Conservation (phyloP, 1,284 basidiomycete species). For the Tylopilus sp. region DNA sequence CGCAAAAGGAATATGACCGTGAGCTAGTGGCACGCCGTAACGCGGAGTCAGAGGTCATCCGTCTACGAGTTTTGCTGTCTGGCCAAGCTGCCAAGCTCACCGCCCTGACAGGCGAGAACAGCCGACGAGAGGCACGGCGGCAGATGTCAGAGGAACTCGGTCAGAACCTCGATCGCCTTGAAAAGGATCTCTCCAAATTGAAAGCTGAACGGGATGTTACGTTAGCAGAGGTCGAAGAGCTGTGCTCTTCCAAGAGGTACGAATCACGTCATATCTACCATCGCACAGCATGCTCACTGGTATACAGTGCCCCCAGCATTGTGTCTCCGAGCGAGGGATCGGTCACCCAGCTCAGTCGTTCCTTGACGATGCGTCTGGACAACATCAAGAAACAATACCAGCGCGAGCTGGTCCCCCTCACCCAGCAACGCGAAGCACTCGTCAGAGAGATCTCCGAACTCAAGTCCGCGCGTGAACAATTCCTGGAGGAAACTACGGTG, state of each 20-base stretch:
- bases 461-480: conserved; percentile 80
- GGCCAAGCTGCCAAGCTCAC: conserved; percentile 87
- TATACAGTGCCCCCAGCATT: conserved; percentile 25
- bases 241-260: conserved; percentile 71
- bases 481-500: conserved; percentile 86
- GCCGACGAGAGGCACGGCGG: conserved; percentile 73
- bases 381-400: conserved; percentile 86
- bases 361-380: conserved; percentile 85
- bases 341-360: conserved; percentile 58
- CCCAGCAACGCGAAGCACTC: conserved; percentile 76
- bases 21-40: conserved; percentile 85
- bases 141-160: conserved; percentile 78
- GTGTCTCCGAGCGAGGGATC: conserved; percentile 39
- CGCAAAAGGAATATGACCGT: conserved; percentile 90
- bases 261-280: conserved; percentile 3
- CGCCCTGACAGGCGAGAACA: conserved; percentile 75
- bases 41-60: conserved; percentile 87
- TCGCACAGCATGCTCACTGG: conserved; percentile 21
- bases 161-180: conserved; percentile 73
- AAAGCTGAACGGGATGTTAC: conserved; percentile 89
- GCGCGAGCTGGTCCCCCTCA: conserved; percentile 81
- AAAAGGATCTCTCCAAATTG: conserved; percentile 83
- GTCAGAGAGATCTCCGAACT: conserved; percentile 85
- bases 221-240: conserved; percentile 90
- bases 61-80: conserved; percentile 79